Evolutionary conservation across 495 filamentous ascomycete species (phyloP), one percentile per base, ranked within the genome.

Genomic region (Penicillium ucsense): DNA sequence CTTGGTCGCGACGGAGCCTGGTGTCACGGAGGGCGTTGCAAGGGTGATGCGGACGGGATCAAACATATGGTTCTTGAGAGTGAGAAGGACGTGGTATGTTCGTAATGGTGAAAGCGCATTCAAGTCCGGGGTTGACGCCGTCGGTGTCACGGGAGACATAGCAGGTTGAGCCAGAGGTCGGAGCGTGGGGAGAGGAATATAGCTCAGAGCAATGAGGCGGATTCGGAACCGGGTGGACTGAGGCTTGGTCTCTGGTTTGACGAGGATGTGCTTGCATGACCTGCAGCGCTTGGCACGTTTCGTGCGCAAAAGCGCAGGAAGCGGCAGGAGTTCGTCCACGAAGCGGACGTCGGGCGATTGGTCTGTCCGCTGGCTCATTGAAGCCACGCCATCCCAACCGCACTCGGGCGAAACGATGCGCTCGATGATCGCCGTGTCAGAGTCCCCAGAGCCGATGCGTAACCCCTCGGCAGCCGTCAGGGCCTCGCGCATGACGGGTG

Each of bases 261-360:
- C 84, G 59, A 98, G 83, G 65, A 96, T 95, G 71, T 96, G 91
- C 4, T 91, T 84, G 73, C 92, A 98, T 8, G 81, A 78, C 50
- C 84, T 80, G 67, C 92, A 98, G 41, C 92, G 88, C 63, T 95
- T 96, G 36, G 87, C 85, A 38, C 89, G 86, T 61, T 95, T 95
- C 0, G 89, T 95, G 44, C 88, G 83, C 4, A 97, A 79, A 5
- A 90, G 80, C 35, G 83, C 81, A 3, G 86, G 82, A 28, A 86
- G 74, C 7, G 92, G 92, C 31, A 87, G 81, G 3, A 97, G 77
- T 7, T 86, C 79, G 47, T 78, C 71, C 27, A 66, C 56, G 64
- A 88, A 85, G 41, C 77, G 66, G 31, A 70, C 61, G 35, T 68
- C 61, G 8, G 72, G 64, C 47, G 68, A 75, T 57, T 77, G 73